phyloP scores from a whole-genome alignment of 2,329 filamentous ascomycete species.

The Phialophora macrospora region DNA sequence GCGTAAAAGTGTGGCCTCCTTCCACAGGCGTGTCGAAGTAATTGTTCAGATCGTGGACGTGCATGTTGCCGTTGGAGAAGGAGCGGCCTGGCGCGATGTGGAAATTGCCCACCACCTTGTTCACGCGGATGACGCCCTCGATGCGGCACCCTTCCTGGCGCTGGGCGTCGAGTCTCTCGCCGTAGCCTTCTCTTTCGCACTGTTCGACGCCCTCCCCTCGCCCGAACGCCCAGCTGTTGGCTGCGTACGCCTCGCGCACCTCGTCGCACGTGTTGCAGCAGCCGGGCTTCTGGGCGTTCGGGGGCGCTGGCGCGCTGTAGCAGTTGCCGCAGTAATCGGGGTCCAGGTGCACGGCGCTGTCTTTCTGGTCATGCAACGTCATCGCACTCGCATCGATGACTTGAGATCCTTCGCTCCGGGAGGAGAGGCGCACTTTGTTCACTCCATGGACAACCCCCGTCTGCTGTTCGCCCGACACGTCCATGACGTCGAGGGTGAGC shows the following conservation, averaged over 20 bases:
- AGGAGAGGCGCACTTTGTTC: constrained; percentile 81
- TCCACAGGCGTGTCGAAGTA: constrained; percentile 78
- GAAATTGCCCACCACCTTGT: constrained; percentile 99
- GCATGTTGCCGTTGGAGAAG: constrained; percentile 95
- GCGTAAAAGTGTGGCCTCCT: constrained; percentile 81
- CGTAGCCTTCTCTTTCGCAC: constrained; percentile 92
- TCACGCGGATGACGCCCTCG: constrained; percentile 88
- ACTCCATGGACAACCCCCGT: constrained; percentile 91
- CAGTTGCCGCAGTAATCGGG: constrained; percentile 92
- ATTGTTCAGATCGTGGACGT: constrained; percentile 96
- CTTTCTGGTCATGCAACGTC: constrained; percentile 66
- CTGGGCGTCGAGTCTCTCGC: constrained; percentile 83
- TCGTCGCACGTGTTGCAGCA: constrained; percentile 98
- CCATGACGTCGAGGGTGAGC: constrained; percentile 97
- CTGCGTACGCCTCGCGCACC: constrained; percentile 90
- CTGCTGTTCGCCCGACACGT: constrained; percentile 96
- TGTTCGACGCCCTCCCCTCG: constrained; percentile 91
- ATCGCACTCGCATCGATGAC: constrained; percentile 73
- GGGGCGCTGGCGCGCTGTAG: constrained; percentile 79
- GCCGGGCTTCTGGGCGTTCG: constrained; percentile 74
- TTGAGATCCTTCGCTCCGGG: constrained; percentile 73
- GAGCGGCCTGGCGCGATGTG: constrained; percentile 94
- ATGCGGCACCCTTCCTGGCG: constrained; percentile 91
- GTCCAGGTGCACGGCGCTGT: constrained; percentile 79
- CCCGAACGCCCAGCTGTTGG: constrained; percentile 90